phyloP scores from a whole-genome alignment of 768 basidiomycete genomes.

The Lentinula sp. region DNA sequence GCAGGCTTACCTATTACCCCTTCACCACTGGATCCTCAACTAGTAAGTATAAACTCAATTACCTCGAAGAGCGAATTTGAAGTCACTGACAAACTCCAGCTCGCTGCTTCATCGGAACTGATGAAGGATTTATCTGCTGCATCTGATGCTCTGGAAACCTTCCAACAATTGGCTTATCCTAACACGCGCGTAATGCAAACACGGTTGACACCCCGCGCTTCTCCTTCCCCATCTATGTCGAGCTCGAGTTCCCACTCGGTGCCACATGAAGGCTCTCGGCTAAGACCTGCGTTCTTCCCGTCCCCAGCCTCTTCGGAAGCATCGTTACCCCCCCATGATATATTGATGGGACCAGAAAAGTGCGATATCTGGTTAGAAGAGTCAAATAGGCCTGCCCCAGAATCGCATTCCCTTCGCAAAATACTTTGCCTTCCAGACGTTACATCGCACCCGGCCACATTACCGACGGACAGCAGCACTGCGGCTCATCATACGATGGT shows the following conservation, averaged over 20 bases:
- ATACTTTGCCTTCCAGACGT: background rate
- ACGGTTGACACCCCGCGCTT: slow-evolving; percentile 5
- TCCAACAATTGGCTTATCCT: slow-evolving; percentile 42
- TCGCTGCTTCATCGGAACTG: slow-evolving; percentile 35
- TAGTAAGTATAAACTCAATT: slow-evolving; percentile 21
- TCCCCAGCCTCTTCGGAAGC: slow-evolving; percentile 15
- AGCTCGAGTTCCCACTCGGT: slow-evolving; percentile 1
- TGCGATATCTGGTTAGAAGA: background rate
- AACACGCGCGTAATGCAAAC: slow-evolving; percentile 6
- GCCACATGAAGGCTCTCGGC: slow-evolving; percentile 6
- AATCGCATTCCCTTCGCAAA: slow-evolving; percentile 1
- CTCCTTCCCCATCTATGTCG: slow-evolving; percentile 13
- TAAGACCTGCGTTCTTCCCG: slow-evolving; percentile 22
- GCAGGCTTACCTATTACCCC: slow-evolving; percentile 28
- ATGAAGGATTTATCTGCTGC: slow-evolving; percentile 41
- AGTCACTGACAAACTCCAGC: slow-evolving; percentile 14
- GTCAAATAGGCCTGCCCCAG: background rate
- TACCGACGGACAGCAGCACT: background rate
- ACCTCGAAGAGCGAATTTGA: too few relatives aligned
- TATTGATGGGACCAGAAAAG: background rate
- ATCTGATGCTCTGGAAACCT: slow-evolving; percentile 44
- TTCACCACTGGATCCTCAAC: slow-evolving; percentile 17
- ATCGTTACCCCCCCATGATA: background rate
- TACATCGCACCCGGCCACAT: background rate
- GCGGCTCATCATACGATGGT: background rate